phyloP scores from a whole-genome alignment of 768 basidiomycete genomes.

The Fibroporia radiculosa region DNA sequence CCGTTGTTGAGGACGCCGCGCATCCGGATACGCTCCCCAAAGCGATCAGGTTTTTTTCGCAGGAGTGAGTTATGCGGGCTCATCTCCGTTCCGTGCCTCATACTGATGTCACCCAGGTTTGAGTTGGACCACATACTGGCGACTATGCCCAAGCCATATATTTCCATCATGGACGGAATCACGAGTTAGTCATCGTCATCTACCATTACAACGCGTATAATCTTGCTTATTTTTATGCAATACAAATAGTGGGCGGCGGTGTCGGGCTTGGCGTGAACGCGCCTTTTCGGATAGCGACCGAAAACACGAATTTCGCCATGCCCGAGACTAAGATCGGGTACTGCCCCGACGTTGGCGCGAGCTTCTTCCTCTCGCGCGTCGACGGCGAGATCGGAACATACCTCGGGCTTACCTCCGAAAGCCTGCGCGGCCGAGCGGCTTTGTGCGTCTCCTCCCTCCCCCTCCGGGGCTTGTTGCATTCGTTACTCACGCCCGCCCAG shows the following conservation, averaged over 20 bases:
- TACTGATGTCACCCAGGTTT: constrained; percentile 41
- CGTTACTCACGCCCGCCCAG: constrained; percentile 31
- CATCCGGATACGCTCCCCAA: constrained; percentile 43
- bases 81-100: background rate
- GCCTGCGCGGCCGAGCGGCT: constrained; percentile 68
- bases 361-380: constrained; percentile 78
- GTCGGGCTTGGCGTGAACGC: constrained; percentile 82
- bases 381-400: constrained; percentile 95
- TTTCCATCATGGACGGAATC: constrained; percentile 83
- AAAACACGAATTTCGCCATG: constrained; percentile 90
- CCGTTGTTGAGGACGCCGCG: constrained; percentile 45
- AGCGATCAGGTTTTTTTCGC: constrained; percentile 86
- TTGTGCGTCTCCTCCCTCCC: constrained; percentile 50
- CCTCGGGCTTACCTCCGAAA: constrained; percentile 75
- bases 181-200: constrained; percentile 64
- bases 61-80: constrained; percentile 54
- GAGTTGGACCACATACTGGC: constrained; percentile 72
- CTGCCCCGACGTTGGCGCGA: constrained; percentile 89
- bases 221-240: background rate
- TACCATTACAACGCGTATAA: too few relatives aligned
- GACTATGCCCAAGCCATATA: constrained; percentile 76
- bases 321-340: constrained; percentile 93
- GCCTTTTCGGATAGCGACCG: constrained; percentile 87
- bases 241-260: constrained; percentile 82
- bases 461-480: background rate